A percentile compares a stretch with the other conserved stretches of the same genome.
These are phyloP conservation scores for Phytophthora cryptogea DNA, from an alignment of 352 stramenopile species.

Conservation along the genomic window DNA sequence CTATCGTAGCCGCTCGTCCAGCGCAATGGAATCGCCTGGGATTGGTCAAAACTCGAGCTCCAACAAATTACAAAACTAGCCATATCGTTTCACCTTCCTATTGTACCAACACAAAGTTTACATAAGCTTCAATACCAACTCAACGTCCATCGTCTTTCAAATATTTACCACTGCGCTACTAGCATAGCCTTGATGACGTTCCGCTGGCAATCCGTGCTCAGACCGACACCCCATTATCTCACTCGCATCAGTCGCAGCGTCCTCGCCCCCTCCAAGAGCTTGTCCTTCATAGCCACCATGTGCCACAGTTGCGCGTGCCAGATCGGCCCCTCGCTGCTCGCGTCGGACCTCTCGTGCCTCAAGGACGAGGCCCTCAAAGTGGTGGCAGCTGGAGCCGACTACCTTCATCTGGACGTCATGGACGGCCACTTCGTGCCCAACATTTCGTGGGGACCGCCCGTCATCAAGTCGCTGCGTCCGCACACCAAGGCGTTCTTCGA, in stretches of 20 bases:
- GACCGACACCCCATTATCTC: conserved; percentile 7
- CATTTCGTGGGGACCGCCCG: conserved; percentile 95
- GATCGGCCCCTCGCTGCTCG: conserved; percentile 94
- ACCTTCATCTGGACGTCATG: conserved; percentile 98
- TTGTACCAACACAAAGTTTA: conserved; percentile 1
- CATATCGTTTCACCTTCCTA: background rate
- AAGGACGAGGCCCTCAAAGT: conserved; percentile 92
- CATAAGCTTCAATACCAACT: conserved; percentile 2
- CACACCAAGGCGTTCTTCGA: conserved; percentile 94
- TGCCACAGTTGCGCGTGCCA: conserved; percentile 83
- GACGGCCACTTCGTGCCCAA: conserved; percentile 98
- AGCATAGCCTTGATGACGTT: conserved; percentile 26
- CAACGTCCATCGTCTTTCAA: background rate
- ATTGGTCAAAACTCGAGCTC: conserved; percentile 13
- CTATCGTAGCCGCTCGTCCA: conserved; percentile 35
- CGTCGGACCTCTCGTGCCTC: conserved; percentile 94
- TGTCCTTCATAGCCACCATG: conserved; percentile 41
- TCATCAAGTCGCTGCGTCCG: conserved; percentile 93
- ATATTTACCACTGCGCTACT: conserved; percentile 11
- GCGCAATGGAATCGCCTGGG: background rate
- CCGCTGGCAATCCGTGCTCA: conserved; percentile 15
- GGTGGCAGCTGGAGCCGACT: conserved; percentile 92
- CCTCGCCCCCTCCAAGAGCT: background rate
- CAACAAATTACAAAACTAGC: conserved; percentile 7
- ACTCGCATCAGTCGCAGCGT: conserved; percentile 8